phyloP scores from a whole-genome alignment of 352 stramenopile species.

The Thalassiosira livingstoniorum region DNA sequence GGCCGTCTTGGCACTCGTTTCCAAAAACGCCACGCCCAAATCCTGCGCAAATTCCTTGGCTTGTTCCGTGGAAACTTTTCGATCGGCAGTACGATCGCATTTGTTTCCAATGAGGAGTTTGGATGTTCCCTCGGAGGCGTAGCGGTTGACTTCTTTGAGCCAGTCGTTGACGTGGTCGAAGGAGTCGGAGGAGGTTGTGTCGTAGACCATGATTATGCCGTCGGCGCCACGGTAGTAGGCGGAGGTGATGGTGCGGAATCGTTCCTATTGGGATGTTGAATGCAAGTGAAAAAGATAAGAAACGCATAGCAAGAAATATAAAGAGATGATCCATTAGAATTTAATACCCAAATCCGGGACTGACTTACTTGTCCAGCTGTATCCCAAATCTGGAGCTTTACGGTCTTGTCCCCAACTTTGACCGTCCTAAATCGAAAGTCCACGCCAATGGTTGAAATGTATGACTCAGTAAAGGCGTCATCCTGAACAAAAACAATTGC shows the following conservation, averaged over 20 bases:
- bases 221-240: slow-evolving; percentile 99
- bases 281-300: no score
- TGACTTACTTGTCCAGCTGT: slow-evolving; percentile 85
- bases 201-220: slow-evolving; percentile 97
- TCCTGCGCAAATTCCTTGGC: slow-evolving; percentile 96
- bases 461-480: slow-evolving; percentile 98
- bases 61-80: slow-evolving; percentile 92
- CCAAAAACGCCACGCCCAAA: slow-evolving; percentile 96
- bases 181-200: slow-evolving; percentile 91
- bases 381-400: slow-evolving; percentile 97
- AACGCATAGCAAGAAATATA: no score
- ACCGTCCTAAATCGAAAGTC: slow-evolving; percentile 98
- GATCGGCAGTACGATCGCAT: slow-evolving; percentile 95
- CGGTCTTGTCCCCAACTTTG: slow-evolving; percentile 98
- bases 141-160: slow-evolving; percentile 96
- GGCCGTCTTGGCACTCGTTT: slow-evolving; percentile 97
- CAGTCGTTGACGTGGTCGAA: slow-evolving; percentile 99
- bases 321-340: no score
- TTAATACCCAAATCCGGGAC: no score
- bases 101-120: slow-evolving; percentile 99
- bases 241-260: slow-evolving; percentile 99
- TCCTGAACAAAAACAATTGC: no score
- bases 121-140: slow-evolving; percentile 95
- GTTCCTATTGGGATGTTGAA: no score
- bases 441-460: slow-evolving; percentile 99